Evolutionary conservation across 345 rosid genomes (phyloP).

Genomic region (Hypericum androsaemum): DNA sequence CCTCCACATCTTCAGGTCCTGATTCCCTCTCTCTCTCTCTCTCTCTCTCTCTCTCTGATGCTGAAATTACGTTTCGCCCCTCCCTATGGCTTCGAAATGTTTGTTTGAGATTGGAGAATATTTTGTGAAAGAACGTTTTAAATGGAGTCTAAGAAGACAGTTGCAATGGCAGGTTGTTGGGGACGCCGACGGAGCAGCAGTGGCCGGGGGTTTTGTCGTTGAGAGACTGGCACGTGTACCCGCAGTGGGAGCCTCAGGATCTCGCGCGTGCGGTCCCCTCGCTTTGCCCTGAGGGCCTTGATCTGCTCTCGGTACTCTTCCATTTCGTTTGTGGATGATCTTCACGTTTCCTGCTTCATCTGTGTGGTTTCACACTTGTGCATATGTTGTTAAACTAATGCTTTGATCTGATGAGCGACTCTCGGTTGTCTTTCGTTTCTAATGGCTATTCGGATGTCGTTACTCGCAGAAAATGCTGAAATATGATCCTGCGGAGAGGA

Average conservation of each 20-base stretch:
- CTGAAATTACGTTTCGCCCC: too few species aligned
- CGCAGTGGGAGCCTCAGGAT: conserved; percentile 71
- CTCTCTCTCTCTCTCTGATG: too few species aligned
- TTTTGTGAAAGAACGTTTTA: too few species aligned
- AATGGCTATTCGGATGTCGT: conserved; percentile 3
- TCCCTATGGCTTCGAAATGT: too few species aligned
- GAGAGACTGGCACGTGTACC: conserved; percentile 91
- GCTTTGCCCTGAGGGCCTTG: conserved; percentile 72
- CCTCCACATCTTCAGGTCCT: conserved; percentile 84
- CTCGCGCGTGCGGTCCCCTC: conserved; percentile 61
- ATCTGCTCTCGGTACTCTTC: conserved; percentile 52
- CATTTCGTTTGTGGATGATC: neutral
- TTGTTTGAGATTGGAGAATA: too few species aligned
- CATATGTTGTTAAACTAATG: neutral
- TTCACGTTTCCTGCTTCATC: too few species aligned
- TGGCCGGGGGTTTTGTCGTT: conserved; percentile 82
- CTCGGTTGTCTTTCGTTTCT: neutral
- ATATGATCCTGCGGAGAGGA: conserved; percentile 77
- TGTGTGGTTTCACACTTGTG: too few species aligned
- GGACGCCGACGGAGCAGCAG: conserved; percentile 76
- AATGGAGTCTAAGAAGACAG: too few species aligned
- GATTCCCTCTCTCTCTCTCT: neutral
- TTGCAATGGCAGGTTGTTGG: conserved; percentile 44
- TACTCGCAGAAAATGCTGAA: conserved; percentile 65
- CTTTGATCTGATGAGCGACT: neutral